Base-by-base conservation (phyloP, 352 stramenopile genomes). In the Blastocystis sp. region DNA sequence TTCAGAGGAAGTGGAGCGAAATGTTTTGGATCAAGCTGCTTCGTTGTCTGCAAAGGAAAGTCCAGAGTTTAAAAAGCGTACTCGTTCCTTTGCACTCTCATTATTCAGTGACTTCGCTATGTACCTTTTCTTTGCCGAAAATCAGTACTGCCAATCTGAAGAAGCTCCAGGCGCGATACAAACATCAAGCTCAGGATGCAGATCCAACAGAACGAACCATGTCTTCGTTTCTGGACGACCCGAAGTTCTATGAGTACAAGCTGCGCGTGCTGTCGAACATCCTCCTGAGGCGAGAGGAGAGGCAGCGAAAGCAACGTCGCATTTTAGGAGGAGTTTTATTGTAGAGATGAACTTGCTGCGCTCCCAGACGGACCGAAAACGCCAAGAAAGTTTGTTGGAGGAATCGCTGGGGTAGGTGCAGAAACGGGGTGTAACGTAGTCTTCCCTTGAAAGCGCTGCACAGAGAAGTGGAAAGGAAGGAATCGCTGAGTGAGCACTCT, bases 1-100 rank as follows among this genome's bases (percentile, higher is more conserved):
- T 85, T 66, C 73, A 37, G 73, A 85, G 30, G 73, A 85, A 43
- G 73, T 85, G 13, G 73, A 85, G 26, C 65, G 55, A 53, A 85
- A 85, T 66, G 50, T 85, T 24, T 24, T 85, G 39, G 53, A 85
- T 16, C 73, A 85, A 26, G 73, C 73, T 4, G 30, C n/a, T n/a
- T 37, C 20, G 13, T n/a, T 85, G 0, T 85, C 73, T 30, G 47
- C 59, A 50, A 47, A 65, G 26, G 13, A 45, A 24, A 43, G n/a
- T 43, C n/a, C 73, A 16, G 73, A 85, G 16, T 85, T 68, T 20
- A 18, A 68, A 26, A 24, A 85, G 20, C 30, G 73, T 85, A 4
- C 30, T n/a, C 16, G 5, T 47, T 20, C 30, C 0, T 65, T 7
- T 66, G 5, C 24, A 20, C 4, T 30, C 20, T 85, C 11, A 85